Evolutionary conservation across 805 yeast genomes (phyloP), one percentile per base, ranked within the genome.

Genomic region (Sugiyamaella chiloensis): DNA sequence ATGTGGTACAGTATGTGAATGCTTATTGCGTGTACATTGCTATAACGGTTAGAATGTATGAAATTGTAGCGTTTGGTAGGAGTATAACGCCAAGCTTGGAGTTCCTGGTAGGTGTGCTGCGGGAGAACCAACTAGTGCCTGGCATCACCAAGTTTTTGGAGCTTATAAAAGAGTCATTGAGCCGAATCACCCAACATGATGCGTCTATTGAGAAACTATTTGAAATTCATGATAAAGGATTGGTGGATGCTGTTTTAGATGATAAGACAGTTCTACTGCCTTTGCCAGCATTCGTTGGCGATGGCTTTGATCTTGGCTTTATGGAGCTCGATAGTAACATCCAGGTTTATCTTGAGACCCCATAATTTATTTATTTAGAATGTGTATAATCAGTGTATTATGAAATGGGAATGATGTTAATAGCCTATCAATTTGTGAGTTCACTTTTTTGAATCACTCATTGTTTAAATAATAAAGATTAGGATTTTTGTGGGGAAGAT

Each of bases 281-380:
- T 17, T 26, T 35, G 19, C 40, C 46, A n/a, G 32, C 35, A 17
- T 20, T 42, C 31, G 46, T 32, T 12, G 46, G 35, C 12, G 21
- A 30, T 11, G 34, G 34, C 4, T 16, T 42, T 12, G 46, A 29
- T 12, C 19, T 42, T 19, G 34, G 34, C 9, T 42, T 42, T 16
- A 29, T 31, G 26, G 46, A 42, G n/a, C 19, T 42, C 27, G 46
- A 42, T 30, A 42, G 35, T n/a, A 29, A 42, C 19, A 35, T 42
- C 41, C 46, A 31, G 19, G 24, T 23, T 14, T 24, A 24, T 9
- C 21, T 42, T 4, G 37, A 34, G 19, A 34, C 37, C 7, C 37
- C 37, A 3, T 34, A 21, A 34, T 19, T 34, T 26, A 26, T 26
- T 26, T 26, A 26, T 26, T 26, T 8, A 26, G 29, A 11, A 11